Conservation (phyloP, 1,284 basidiomycete species). For the Sporisorium reilianum region DNA sequence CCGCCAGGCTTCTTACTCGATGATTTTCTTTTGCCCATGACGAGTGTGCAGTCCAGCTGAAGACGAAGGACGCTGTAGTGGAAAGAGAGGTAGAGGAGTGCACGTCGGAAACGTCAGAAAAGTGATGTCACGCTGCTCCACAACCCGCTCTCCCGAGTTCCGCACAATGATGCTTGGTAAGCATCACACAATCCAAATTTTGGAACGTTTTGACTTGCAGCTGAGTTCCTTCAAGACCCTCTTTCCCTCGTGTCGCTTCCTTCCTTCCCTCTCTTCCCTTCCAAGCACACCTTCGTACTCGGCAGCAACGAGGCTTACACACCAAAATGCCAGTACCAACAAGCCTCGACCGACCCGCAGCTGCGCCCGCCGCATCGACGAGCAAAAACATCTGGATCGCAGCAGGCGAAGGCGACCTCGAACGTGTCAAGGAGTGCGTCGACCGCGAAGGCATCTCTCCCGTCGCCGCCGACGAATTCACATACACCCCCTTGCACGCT, state of each 20-base stretch:
- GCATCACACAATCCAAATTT: constrained; percentile 28
- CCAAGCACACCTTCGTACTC: neutral
- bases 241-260: neutral
- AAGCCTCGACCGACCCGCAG: constrained; percentile 10
- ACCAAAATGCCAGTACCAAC: constrained; percentile 47
- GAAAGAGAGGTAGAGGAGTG: neutral
- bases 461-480: constrained; percentile 54
- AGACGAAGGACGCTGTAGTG: neutral
- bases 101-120: constrained; percentile 4
- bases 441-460: constrained; percentile 56
- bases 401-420: constrained; percentile 64
- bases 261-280: neutral
- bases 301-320: neutral
- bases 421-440: constrained; percentile 59
- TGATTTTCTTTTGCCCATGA: constrained; percentile 64
- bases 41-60: neutral
- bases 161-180: constrained; percentile 4
- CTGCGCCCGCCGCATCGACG: constrained; percentile 2
- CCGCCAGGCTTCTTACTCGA: constrained; percentile 58
- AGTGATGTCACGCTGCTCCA: constrained; percentile 31
- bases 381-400: constrained; percentile 67
- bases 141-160: constrained; percentile 7
- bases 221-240: constrained; percentile 11
- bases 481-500: constrained; percentile 67
- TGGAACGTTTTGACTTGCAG: constrained; percentile 12